A percentile compares a stretch with the other conserved stretches of the same genome.
Conservation (phyloP, 176 grass and related monocot species). For the Carex pumila region DNA sequence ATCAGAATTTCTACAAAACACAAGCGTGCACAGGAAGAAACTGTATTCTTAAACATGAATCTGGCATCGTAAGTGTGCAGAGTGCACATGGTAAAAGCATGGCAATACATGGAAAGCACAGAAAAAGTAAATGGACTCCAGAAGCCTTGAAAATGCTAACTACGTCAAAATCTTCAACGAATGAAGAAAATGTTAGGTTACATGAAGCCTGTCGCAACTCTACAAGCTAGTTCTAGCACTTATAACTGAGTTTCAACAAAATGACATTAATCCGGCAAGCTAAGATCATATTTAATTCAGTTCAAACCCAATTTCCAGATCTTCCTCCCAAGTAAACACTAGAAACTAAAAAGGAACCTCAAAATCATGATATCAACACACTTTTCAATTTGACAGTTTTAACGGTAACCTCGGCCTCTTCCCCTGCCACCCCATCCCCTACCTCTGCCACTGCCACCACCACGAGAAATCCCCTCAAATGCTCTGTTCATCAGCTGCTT, state of each 20-base stretch:
- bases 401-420: conserved; percentile 74
- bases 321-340: not conserved
- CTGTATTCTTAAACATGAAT: not conserved
- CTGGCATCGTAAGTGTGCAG: not conserved
- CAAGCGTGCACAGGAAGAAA: not conserved
- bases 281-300: not conserved
- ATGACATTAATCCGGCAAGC: not conserved
- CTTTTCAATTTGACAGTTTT: conserved; percentile 20
- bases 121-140: not conserved
- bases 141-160: not conserved
- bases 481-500: conserved; percentile 86
- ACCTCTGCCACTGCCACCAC: conserved; percentile 66
- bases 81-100: not conserved
- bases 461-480: conserved; percentile 73
- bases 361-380: conserved; percentile 1
- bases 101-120: not conserved
- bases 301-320: not conserved
- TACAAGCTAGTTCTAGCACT: conserved; percentile 16
- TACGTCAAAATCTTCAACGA: conserved; percentile 14
- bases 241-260: not conserved
- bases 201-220: not conserved
- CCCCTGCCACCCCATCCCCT: conserved; percentile 58
- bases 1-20: not conserved
- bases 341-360: not conserved
- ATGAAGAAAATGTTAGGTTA: conserved; percentile 14